Conservation (phyloP, 192 early-diverging fungal genomes). For the Backusella tuberculispora region DNA sequence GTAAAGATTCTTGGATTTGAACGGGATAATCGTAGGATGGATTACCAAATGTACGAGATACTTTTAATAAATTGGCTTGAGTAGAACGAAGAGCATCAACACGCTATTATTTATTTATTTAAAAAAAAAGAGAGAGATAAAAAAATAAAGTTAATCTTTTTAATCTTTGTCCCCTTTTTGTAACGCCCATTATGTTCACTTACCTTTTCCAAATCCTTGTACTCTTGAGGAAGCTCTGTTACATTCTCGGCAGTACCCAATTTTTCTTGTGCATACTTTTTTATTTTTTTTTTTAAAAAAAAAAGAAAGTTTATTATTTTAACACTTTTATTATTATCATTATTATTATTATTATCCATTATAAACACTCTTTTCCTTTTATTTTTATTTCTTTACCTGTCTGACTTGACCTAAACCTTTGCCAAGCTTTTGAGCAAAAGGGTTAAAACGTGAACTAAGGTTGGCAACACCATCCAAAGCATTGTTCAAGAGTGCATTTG, state of each 20-base stretch:
- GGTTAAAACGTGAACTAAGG: constrained; percentile 53
- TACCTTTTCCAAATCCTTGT: constrained; percentile 89
- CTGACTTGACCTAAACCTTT: constrained; percentile 59
- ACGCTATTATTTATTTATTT: too few relatives aligned
- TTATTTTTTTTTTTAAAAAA: constrained; percentile 1
- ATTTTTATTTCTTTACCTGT: constrained; percentile 44
- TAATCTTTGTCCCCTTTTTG: not conserved
- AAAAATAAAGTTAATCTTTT: not conserved
- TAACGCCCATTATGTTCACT: constrained; percentile 6
- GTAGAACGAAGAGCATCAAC: constrained; percentile 75
- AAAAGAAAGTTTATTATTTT: not conserved
- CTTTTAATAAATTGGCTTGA: constrained; percentile 71
- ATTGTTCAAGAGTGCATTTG: constrained; percentile 40
- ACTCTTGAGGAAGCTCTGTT: constrained; percentile 94
- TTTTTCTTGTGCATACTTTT: constrained; percentile 88
- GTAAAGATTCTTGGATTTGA: constrained; percentile 67
- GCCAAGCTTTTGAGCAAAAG: constrained; percentile 54
- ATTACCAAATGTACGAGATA: constrained; percentile 74
- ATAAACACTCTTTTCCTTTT: not conserved
- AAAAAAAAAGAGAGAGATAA: not conserved
- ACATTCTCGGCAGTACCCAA: constrained; percentile 80
- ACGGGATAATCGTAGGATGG: constrained; percentile 80
- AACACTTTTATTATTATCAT: too few relatives aligned
- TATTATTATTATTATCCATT: not conserved
- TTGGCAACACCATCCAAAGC: constrained; percentile 55